These are phyloP conservation scores for Phytophthora multivora DNA, from an alignment of 352 stramenopile genomes.

Conservation along the genomic window DNA sequence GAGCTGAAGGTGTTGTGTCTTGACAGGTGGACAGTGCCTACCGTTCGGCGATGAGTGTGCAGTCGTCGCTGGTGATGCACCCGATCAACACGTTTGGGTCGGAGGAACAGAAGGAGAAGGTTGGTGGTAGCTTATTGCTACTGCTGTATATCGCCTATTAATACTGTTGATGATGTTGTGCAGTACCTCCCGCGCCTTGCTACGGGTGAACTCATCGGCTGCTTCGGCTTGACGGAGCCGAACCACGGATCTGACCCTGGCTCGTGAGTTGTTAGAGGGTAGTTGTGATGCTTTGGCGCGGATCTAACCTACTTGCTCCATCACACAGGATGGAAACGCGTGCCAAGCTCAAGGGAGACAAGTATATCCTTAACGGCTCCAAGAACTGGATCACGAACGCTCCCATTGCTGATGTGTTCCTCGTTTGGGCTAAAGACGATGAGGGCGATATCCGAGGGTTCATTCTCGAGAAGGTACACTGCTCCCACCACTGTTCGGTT, in stretches of 20 bases:
- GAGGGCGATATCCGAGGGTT: conserved; percentile 95
- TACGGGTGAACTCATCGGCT: conserved; percentile 95
- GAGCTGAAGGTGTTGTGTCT: neutral
- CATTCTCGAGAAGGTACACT: conserved; percentile 90
- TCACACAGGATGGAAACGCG: conserved; percentile 93
- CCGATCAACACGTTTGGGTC: conserved; percentile 98
- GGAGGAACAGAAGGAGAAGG: conserved; percentile 95
- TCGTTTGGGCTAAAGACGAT: conserved; percentile 97
- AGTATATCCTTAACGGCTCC: conserved; percentile 96
- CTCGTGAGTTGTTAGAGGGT: conserved; percentile 50
- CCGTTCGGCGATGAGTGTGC: conserved; percentile 97
- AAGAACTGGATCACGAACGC: conserved; percentile 98
- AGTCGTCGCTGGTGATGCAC: conserved; percentile 98
- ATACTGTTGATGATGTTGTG: neutral
- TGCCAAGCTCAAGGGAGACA: conserved; percentile 83
- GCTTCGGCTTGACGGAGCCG: conserved; percentile 98
- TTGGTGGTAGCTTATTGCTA: conserved; percentile 8
- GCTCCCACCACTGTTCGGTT: neutral
- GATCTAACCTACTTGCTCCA: conserved; percentile 1
- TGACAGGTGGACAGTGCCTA: conserved; percentile 95
- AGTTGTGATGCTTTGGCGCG: neutral
- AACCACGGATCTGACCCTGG: conserved; percentile 97
- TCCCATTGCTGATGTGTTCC: conserved; percentile 97
- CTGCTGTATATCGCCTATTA: neutral
- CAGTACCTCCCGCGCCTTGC: conserved; percentile 95